Base-by-base conservation (phyloP, 371 early-diverging fungal genomes). In the Choanephora cucurbitarum region DNA sequence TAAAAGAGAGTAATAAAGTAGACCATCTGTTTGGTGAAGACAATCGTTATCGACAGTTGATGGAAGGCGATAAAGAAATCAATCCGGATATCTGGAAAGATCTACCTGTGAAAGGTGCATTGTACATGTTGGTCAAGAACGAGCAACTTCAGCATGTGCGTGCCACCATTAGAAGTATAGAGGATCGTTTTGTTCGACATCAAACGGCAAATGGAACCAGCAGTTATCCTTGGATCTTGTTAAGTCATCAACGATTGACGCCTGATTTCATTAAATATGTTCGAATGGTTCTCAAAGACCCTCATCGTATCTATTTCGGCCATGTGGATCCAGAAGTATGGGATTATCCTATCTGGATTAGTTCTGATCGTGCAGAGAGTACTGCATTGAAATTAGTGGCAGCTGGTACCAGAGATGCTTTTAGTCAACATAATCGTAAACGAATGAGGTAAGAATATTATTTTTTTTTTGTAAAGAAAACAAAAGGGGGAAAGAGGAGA, bases 201-300 rank as follows among this genome's bases (percentile, higher is more conserved):
- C 37, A 37, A 14, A 39, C 51, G 3, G 28, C 3, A 28, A 28
- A 28, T 7, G 28, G 28, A 0, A 54, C 57, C 23, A 33, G 13
- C 7, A 32, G 42, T 17, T 83, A 83, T 53, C 83, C 83, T 9
- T 83, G 81, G 81, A 59, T 83, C 8, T 49, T 83, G 15, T 54
- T 83, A 1, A 76, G 70, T 17, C 63, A 64, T 34, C 69, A 77
- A 31, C 64, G 62, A 5, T 69, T 77, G 34, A 61, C 70, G 9
- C 55, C 55, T 7, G 62, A 66, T 9, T 78, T 79, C 41, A 70
- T 61, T 21, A 63, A 59, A 14, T 67, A 70, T 24, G 62, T 67
- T 2, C 39, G 34, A 21, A 65, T 44, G n/a, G 66, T 69, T 0
- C 67, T 77, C 2, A 53, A 58, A 0, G 69, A 63, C 2, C 64